phyloP scores from a whole-genome alignment of 2,329 filamentous ascomycete species.

The Fusarium nanum region DNA sequence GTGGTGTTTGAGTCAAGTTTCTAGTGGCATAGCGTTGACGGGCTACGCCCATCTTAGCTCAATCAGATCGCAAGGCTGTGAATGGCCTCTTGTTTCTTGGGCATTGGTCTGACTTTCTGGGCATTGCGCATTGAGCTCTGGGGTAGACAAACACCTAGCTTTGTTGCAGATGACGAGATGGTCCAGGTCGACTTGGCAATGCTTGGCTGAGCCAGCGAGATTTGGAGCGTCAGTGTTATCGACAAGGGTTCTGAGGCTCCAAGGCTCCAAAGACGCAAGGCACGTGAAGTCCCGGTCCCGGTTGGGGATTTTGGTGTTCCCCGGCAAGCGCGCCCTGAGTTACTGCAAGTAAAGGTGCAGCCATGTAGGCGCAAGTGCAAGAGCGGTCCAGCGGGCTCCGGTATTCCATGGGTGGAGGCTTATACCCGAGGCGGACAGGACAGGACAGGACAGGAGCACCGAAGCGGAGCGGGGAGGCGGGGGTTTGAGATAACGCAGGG shows the following conservation, averaged over 20 bases:
- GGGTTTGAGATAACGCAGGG: background rate
- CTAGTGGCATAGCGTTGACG: conserved; percentile 1
- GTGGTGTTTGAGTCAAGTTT: background rate
- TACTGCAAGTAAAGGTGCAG: background rate
- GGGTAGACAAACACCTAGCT: conserved; percentile 18
- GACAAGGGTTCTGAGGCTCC: background rate
- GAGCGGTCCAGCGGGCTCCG: background rate
- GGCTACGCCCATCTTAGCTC: background rate
- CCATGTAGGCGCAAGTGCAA: background rate
- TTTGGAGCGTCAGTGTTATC: background rate
- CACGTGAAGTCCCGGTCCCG: background rate
- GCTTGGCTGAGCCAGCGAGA: conserved; percentile 1
- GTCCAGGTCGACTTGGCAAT: conserved; percentile 25
- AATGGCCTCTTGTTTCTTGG: background rate
- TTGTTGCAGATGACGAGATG: conserved; percentile 35
- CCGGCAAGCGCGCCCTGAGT: background rate
- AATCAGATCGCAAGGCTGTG: background rate
- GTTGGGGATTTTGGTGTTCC: background rate
- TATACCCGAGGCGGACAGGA: background rate
- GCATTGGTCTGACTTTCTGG: background rate
- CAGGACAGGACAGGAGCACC: background rate
- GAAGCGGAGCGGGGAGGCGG: background rate
- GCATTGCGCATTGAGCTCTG: conserved; percentile 1
- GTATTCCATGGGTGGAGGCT: background rate
- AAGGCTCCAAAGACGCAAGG: background rate